Percentiles rank a stretch among this genome's conserved stretches.
phyloP scores from a whole-genome alignment of 164 flowering plant genomes.

The Stephania japonica region DNA sequence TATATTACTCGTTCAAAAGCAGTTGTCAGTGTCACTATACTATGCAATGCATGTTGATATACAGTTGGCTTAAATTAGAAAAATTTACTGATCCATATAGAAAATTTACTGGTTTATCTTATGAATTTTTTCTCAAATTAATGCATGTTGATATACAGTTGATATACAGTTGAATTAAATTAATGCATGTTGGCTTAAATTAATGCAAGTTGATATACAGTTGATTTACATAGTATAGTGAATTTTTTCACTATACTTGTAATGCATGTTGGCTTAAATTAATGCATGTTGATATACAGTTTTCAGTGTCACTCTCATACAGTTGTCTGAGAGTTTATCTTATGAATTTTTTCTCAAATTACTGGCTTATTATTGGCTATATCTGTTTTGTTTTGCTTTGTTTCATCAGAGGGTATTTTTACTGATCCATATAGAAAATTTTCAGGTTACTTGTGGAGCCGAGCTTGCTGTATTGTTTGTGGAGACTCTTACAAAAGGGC shows the following conservation, averaged over 20 bases:
- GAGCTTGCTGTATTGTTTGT: conserved; percentile 82
- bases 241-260: too few relatives aligned
- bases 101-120: too few relatives aligned
- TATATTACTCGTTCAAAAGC: too few relatives aligned
- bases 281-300: too few relatives aligned
- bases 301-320: too few relatives aligned
- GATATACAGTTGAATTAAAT: too few relatives aligned
- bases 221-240: not conserved
- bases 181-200: too few relatives aligned
- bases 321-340: not conserved
- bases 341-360: not conserved
- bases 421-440: not conserved
- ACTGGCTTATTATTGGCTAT: not conserved
- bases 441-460: conserved; percentile 88
- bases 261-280: too few relatives aligned
- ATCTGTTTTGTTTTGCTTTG: not conserved
- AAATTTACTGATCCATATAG: too few relatives aligned
- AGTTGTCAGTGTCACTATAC: not conserved
- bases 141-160: too few relatives aligned
- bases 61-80: not conserved
- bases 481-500: conserved; percentile 79
- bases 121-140: too few relatives aligned
- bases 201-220: too few relatives aligned
- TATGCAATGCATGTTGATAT: not conserved
- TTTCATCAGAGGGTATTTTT: conserved; percentile 1